Evolutionary conservation across 1,284 basidiomycete genomes (phyloP), one percentile per base, ranked within the genome.

Genomic region (Pseudozyma tsukubaensis): DNA sequence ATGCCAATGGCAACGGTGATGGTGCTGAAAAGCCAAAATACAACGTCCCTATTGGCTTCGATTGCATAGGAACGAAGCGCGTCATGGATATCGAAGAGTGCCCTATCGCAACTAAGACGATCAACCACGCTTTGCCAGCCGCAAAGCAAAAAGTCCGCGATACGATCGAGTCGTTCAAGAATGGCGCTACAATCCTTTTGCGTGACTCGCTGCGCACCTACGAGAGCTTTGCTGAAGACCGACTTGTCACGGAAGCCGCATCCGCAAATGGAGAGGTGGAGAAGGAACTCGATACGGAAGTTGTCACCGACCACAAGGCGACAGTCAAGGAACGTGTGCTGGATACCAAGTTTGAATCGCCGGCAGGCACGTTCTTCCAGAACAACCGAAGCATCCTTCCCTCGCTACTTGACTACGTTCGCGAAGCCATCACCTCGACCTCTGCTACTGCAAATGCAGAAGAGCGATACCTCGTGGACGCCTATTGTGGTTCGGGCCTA

Each of bases 21-120:
- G 78, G 29, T 14, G 56, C 71, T 2, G 81, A 81, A 40, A 78
- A 85, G 71, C 61, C 58, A 43, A 56, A 90, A 88, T 81, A 32
- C 87, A 91, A 91, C 88, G 84, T 94, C 19, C 89, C 90, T 36
- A 94, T 99, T 53, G 96, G 96, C 0, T 99, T 98, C 85, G 95
- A 97, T 55, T 66, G 89, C 48, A 90, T 91, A 40, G 93, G 93
- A 1, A 90, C 88, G 42, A 89, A 90, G 51, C 88, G 89, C 19
- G 91, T 94, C 9, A 86, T 98, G 85, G 96, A 99, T 83, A 99
- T 99, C 71, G 96, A 93, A 90, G 96, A 97, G 85, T 98, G 96
- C 82, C 92, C 93, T 0, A 96, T 99, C 52, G 94, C 94, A 0
- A 94, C 94, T 0, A 87, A 89, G 0, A 88, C 92, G 1, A 88